Evolutionary conservation across 257 asterid species (phyloP).

Genomic region (Penstemon newberryi): DNA sequence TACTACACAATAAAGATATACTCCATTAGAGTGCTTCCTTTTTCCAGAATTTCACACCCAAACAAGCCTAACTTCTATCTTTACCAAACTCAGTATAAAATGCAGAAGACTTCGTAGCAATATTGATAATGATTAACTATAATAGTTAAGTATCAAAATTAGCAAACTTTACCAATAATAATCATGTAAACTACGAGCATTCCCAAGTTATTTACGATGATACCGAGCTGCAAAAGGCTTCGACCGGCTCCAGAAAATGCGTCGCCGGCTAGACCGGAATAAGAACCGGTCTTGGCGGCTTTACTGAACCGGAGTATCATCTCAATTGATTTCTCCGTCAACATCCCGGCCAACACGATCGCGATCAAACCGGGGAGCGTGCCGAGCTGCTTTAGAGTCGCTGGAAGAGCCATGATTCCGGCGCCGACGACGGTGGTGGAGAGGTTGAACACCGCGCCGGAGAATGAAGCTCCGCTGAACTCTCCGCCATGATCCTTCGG

Average conservation of each 20-base stretch:
- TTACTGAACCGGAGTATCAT: constrained; percentile 67
- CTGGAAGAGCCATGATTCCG: constrained; percentile 91
- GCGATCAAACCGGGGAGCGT: constrained; percentile 61
- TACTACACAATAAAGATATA: no score
- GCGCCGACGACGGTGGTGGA: constrained; percentile 89
- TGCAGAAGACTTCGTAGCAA: no score
- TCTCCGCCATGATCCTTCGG: constrained; percentile 50
- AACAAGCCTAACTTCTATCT: not conserved
- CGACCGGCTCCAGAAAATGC: constrained; percentile 63
- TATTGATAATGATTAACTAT: not conserved
- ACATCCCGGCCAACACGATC: constrained; percentile 60
- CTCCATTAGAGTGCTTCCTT: no score
- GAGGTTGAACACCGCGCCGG: constrained; percentile 82
- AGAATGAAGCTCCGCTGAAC: constrained; percentile 59
- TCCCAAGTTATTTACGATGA: constrained; percentile 73
- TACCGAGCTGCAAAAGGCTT: constrained; percentile 61
- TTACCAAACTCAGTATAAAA: not conserved
- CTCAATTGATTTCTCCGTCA: constrained; percentile 79
- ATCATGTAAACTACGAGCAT: constrained; percentile 83
- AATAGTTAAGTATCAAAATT: not conserved
- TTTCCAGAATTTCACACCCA: not conserved
- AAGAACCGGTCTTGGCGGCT: constrained; percentile 67
- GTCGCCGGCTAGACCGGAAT: constrained; percentile 70
- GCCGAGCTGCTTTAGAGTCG: constrained; percentile 78
- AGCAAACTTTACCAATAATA: constrained; percentile 56